phyloP scores from a whole-genome alignment of 2,329 filamentous ascomycete species.

The Gnomoniopsis smithogilvyi region DNA sequence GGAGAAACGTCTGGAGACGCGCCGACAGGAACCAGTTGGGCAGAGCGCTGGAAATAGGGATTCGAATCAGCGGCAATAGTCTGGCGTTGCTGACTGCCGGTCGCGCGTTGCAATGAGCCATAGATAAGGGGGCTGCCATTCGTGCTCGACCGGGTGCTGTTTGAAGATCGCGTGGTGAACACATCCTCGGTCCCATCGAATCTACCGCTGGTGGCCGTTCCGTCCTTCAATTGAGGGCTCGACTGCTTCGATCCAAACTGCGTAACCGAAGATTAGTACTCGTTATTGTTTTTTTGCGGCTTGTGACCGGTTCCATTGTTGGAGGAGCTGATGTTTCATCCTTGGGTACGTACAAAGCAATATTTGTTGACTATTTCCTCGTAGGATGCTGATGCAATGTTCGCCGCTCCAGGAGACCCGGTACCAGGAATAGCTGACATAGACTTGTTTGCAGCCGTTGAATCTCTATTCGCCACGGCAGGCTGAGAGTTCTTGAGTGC shows the following conservation, averaged over 20 bases:
- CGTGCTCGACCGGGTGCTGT: slow-evolving; percentile 34
- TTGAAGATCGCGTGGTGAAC: slow-evolving; percentile 28
- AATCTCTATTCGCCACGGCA: slow-evolving; percentile 16
- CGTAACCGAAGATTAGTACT: slow-evolving; percentile 36
- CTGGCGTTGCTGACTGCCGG: slow-evolving; percentile 41
- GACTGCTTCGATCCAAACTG: slow-evolving; percentile 63
- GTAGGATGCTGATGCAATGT: slow-evolving; percentile 83
- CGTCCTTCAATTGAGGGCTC: slow-evolving; percentile 48
- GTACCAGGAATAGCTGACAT: slow-evolving; percentile 36
- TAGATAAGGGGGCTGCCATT: slow-evolving; percentile 35
- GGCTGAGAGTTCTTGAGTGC: slow-evolving; percentile 8
- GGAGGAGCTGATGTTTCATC: slow-evolving; percentile 25
- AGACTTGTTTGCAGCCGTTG: slow-evolving; percentile 23
- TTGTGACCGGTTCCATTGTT: slow-evolving; percentile 21
- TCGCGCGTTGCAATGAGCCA: slow-evolving; percentile 28
- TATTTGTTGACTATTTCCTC: slow-evolving; percentile 98
- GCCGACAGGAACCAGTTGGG: slow-evolving; percentile 27
- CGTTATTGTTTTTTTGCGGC: slow-evolving; percentile 20
- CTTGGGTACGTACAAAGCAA: slow-evolving; percentile 90
- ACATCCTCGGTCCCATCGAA: slow-evolving; percentile 41
- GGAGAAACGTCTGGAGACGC: slow-evolving; percentile 33
- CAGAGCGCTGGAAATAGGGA: slow-evolving; percentile 32
- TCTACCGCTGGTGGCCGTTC: slow-evolving; percentile 39
- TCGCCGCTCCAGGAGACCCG: slow-evolving; percentile 45
- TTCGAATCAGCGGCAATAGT: slow-evolving; percentile 32